Percentiles rank a stretch among this genome's conserved stretches.
These are phyloP conservation scores for Paramecium primaurelia DNA, from an alignment of 73 alveolate genomes.

Conservation along the genomic window DNA sequence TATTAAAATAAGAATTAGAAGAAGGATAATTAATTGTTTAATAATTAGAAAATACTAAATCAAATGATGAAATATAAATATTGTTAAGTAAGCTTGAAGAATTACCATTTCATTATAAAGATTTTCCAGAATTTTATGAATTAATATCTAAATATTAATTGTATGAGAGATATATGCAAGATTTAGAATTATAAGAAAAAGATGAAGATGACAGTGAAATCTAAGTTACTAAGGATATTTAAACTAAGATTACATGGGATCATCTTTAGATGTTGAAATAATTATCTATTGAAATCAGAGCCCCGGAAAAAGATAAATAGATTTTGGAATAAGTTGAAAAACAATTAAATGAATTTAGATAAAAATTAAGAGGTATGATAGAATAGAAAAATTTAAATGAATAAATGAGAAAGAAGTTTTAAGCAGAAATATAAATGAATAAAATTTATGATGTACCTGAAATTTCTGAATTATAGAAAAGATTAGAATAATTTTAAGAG, in stretches of 20 bases:
- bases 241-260: background rate
- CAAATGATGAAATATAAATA: background rate
- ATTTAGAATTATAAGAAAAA: background rate
- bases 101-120: background rate
- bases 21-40: background rate
- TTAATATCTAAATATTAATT: background rate
- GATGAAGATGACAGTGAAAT: slow-evolving; percentile 28
- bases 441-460: slow-evolving; percentile 9
- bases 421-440: background rate
- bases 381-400: background rate
- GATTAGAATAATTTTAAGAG: background rate
- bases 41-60: background rate
- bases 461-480: background rate
- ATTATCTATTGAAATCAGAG: background rate
- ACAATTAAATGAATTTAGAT: background rate
- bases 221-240: background rate
- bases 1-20: background rate
- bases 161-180: background rate
- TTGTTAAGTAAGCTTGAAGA: background rate
- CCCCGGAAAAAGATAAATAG: background rate
- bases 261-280: background rate
- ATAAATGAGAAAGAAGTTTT: slow-evolving; percentile 6
- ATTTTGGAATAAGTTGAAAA: background rate
- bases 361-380: background rate
- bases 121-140: background rate